A percentile compares a stretch with the other conserved stretches of the same genome.
Evolutionary conservation across 164 flowering plant genomes (phyloP).

Genomic region (Nymphaea thermarum): DNA sequence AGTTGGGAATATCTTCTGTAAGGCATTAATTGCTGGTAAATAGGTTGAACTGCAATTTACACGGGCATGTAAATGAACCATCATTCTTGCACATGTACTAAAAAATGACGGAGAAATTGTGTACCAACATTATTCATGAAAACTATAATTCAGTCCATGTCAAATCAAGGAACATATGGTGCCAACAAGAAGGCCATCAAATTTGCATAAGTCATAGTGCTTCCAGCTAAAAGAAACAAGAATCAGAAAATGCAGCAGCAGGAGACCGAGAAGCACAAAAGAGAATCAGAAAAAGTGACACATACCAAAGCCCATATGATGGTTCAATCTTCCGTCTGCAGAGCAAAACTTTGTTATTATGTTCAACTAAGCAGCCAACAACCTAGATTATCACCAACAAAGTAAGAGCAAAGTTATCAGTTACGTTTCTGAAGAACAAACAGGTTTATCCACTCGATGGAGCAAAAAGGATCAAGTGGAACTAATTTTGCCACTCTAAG

Average conservation of each 20-base stretch:
- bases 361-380: constrained; percentile 91
- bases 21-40: too few relatives aligned
- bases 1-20: too few relatives aligned
- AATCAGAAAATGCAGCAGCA: background rate
- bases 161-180: background rate
- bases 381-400: constrained; percentile 31
- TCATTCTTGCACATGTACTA: too few relatives aligned
- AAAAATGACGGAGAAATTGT: too few relatives aligned
- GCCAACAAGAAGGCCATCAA: background rate
- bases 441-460: background rate
- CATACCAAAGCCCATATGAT: constrained; percentile 85
- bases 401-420: background rate
- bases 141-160: background rate
- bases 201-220: background rate
- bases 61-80: too few relatives aligned
- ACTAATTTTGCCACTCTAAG: too few relatives aligned
- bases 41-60: too few relatives aligned
- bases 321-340: constrained; percentile 92
- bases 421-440: background rate
- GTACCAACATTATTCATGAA: too few relatives aligned
- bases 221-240: background rate
- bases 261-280: background rate
- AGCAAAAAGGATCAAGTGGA: background rate
- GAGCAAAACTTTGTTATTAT: constrained; percentile 69
- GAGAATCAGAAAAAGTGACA: background rate